A percentile compares a stretch with the other conserved stretches of the same genome.
phyloP scores from a whole-genome alignment of 1,284 basidiomycete genomes.

The Cyathus olla region DNA sequence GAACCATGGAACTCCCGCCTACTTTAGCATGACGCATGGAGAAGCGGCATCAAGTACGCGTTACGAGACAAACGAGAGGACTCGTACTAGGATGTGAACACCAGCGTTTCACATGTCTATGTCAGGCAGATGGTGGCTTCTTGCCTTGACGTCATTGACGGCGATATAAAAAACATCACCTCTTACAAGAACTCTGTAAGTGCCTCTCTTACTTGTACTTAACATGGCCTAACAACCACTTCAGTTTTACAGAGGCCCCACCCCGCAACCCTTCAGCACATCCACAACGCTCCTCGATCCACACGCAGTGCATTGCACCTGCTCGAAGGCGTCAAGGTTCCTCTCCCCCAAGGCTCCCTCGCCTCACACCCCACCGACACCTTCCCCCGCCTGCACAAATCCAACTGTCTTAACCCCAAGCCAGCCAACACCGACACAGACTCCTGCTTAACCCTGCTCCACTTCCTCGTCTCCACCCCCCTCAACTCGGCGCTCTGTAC shows the following conservation, averaged over 20 bases:
- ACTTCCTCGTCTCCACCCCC: slow-evolving; percentile 83
- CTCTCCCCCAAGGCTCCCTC: background rate
- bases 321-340: no score
- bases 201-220: slow-evolving; percentile 25
- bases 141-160: slow-evolving; percentile 92
- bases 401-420: slow-evolving; percentile 56
- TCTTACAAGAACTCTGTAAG: slow-evolving; percentile 71
- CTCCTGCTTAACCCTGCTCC: slow-evolving; percentile 71
- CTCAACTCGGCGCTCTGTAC: slow-evolving; percentile 61
- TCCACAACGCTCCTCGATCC: background rate
- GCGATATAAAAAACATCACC: slow-evolving; percentile 82
- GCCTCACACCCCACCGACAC: background rate
- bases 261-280: no score
- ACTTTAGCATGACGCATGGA: no score
- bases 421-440: slow-evolving; percentile 47
- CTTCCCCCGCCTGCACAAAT: slow-evolving; percentile 27
- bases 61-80: slow-evolving; percentile 76
- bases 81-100: slow-evolving; percentile 88
- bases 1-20: no score
- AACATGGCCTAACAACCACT: no score
- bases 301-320: background rate
- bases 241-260: no score
- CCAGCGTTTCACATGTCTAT: slow-evolving; percentile 89
- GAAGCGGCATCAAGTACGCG: slow-evolving; percentile 32
- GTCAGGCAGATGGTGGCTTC: slow-evolving; percentile 83